A percentile compares a stretch with the other conserved stretches of the same genome.
Conservation (phyloP, 2,329 filamentous ascomycete species). For the Penicillium sp. region DNA sequence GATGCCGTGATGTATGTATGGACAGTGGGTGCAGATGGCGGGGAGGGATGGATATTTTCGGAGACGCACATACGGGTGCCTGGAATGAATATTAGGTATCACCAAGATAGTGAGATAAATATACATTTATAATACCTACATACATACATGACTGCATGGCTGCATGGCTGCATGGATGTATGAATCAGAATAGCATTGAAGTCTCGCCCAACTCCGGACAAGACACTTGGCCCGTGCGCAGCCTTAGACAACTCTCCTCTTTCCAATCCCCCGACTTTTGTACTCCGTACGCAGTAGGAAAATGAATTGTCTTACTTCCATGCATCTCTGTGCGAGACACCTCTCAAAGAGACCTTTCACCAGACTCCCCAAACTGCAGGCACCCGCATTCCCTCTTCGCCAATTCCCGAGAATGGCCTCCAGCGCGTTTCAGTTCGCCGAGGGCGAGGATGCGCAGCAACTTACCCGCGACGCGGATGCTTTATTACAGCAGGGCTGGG, state of each 20-base stretch:
- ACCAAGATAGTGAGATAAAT: slow-evolving; percentile 1
- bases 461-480: slow-evolving; percentile 18
- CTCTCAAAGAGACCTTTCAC: background rate
- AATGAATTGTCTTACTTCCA: slow-evolving; percentile 3
- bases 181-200: too few species aligned
- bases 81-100: slow-evolving; percentile 15
- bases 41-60: slow-evolving; percentile 13
- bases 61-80: slow-evolving; percentile 10
- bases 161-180: too few species aligned
- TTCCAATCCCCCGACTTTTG: too few species aligned
- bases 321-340: slow-evolving; percentile 1
- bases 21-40: slow-evolving; percentile 15
- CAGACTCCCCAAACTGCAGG: background rate
- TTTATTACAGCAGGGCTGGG: slow-evolving; percentile 28
- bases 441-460: slow-evolving; percentile 24
- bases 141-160: too few species aligned
- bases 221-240: too few species aligned
- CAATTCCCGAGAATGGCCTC: slow-evolving; percentile 14
- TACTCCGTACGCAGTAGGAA: background rate
- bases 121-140: too few species aligned
- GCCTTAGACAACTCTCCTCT: too few species aligned
- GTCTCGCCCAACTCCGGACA: too few species aligned
- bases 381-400: background rate
- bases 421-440: slow-evolving; percentile 21
- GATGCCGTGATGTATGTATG: slow-evolving; percentile 1